Base-by-base conservation (phyloP, 257 asterid species). In the Henckelia pumila region DNA sequence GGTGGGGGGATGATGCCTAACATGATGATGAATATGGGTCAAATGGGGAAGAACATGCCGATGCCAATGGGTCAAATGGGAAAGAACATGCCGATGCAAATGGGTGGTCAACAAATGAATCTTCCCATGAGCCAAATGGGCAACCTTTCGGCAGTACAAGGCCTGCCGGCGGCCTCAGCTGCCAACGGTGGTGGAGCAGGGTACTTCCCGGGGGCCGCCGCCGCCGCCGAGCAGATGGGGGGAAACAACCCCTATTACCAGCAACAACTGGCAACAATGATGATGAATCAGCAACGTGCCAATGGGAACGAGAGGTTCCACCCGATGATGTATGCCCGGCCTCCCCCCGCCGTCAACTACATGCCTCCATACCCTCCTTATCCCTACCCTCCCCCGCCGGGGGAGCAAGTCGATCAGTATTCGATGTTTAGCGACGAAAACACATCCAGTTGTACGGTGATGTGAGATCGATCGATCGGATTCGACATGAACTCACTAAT, bases 291-390 rank as follows among this genome's bases (percentile, higher is more conserved):
- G 72, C 99, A 87, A 53, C 86, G 91, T 21, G 96, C 84, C 7
- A 79, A 77, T 0, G 99, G 97, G 21, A 88, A 91, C 37, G 99
- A 94, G 77, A 76, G 99, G 87, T 94, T 88, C 53, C 99, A 94
- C 74, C 99, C 91, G 1, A 94, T 91, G 99, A 89, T 91, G 95
- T 94, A 91, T 23, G 98, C 96, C 1, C 82, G 96, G n/a, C 96
- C 96, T 1, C 94, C 98, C 0, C 93, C 99, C 0, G 98, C 95
- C 0, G 95, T 87, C 2, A 94, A 91, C 64, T 94, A 85, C 83
- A 81, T 87, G 89, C 96, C 95, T 1, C 85, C 91, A 0, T 81
- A 84, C 50, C 89, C 83, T 0, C 80, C 83, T 1, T 78, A 88
- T 81, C 84, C 92, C 0, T 85, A 83, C 81, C 83, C 87, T 0